Evolutionary conservation across 163 green algal genomes (phyloP).

Genomic region (Coccomyxa subellipsoidea): DNA sequence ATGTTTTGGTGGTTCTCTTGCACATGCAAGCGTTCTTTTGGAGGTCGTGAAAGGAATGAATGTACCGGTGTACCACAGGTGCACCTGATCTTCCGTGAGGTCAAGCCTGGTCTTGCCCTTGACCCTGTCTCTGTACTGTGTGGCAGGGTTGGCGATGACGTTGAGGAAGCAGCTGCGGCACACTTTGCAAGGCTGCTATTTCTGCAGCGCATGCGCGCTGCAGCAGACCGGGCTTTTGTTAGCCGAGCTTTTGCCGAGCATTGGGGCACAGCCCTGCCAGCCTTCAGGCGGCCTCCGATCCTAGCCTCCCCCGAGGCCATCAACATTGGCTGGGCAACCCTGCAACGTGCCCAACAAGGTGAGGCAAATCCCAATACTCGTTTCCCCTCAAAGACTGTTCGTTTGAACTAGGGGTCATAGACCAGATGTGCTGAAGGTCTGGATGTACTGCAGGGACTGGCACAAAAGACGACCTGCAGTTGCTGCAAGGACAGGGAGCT

Average conservation of each 20-base stretch:
- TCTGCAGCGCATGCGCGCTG: slow-evolving; percentile 73
- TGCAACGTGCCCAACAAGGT: slow-evolving; percentile 4
- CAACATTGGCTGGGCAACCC: slow-evolving; percentile 37
- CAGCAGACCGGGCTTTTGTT: slow-evolving; percentile 56
- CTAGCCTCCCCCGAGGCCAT: slow-evolving; percentile 5
- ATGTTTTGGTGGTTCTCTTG: no score
- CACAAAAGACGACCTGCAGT: not conserved
- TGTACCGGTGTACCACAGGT: no score
- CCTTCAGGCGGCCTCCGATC: not conserved
- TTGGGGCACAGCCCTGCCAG: slow-evolving; percentile 44
- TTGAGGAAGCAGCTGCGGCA: slow-evolving; percentile 34
- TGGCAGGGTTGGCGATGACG: not conserved
- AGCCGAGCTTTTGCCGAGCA: slow-evolving; percentile 41
- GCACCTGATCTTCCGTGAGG: no score
- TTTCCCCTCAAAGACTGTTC: no score
- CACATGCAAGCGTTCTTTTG: no score
- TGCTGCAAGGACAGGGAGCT: not conserved
- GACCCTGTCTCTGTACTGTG: no score
- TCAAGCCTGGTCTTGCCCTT: no score
- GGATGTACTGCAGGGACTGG: not conserved
- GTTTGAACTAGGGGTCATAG: no score
- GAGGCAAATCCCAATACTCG: no score
- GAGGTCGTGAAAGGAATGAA: no score
- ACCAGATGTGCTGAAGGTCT: no score
- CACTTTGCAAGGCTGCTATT: slow-evolving; percentile 82